Percentiles rank a stretch among this genome's conserved stretches.
Conservation (phyloP, 202 grass and related monocot genomes). For the Hordeum pubiflorum region DNA sequence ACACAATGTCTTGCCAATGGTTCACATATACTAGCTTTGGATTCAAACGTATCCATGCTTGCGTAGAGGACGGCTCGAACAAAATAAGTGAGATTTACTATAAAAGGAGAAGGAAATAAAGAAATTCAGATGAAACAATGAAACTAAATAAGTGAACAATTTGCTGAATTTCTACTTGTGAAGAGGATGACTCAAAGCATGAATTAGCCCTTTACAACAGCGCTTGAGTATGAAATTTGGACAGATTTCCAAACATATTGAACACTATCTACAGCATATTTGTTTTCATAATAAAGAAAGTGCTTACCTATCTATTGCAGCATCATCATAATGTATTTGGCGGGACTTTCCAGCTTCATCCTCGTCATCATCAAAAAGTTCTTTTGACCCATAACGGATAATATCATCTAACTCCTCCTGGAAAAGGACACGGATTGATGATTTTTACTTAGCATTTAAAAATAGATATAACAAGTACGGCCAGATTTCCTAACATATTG, state of each 20-base stretch:
- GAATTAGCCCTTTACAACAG: neutral
- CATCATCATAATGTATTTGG: conserved; percentile 95
- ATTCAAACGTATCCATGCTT: neutral
- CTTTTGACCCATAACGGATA: conserved; percentile 95
- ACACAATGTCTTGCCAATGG: neutral
- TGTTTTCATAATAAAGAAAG: conserved; percentile 23
- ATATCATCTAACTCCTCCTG: conserved; percentile 99
- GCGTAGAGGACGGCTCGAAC: too few relatives aligned
- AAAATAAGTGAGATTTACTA: neutral
- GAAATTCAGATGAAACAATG: conserved; percentile 15
- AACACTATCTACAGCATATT: neutral
- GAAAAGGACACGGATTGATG: neutral
- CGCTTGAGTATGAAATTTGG: neutral
- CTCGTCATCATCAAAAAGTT: conserved; percentile 93
- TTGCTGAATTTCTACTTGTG: neutral
- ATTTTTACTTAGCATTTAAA: conserved; percentile 14
- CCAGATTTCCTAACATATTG: neutral
- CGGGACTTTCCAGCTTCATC: conserved; percentile 83
- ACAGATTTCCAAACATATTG: conserved; percentile 5
- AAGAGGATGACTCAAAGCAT: neutral
- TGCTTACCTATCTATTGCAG: conserved; percentile 76
- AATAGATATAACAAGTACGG: conserved; percentile 4
- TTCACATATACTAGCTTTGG: neutral
- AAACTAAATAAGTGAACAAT: conserved; percentile 7
- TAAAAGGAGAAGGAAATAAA: neutral